Base-by-base conservation (phyloP, 2,329 filamentous ascomycete genomes). In the Sarocladium strictum region DNA sequence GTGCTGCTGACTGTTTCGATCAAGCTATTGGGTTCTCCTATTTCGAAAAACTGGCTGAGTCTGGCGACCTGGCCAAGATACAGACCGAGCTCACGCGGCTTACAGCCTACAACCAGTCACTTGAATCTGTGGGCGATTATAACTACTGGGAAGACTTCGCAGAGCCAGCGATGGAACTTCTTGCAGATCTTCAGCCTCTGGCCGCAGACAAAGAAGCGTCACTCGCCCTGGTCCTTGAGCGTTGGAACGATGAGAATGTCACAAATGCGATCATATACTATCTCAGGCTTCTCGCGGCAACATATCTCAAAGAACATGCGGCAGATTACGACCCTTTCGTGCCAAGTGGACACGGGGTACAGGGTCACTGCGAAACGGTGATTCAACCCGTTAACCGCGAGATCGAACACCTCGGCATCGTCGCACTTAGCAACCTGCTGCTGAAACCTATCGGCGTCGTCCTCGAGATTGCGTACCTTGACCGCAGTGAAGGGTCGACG, bases 1-100 rank as follows among this genome's bases (percentile, higher is more conserved):
- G n/a, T n/a, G 19, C 11, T 47, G 17, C 40, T 43, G 21, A 43
- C 40, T 9, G 7, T 17, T 7, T 43, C 23, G 17, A 4, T 7
- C 12, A 68, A 97, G 94, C 93, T 53, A 88, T 96, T 66, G 91
- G 86, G 23, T 99, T 96, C 70, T 86, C 85, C 60, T 97, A 97
- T 70, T 96, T 95, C 66, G 94, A 99, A 71, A 86, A 84, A 45
- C 78, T 97, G 54, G 77, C 93, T 62, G 81, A 83, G 59, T 74
- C 80, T 47, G 84, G 83, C 61, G 84, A 90, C 66, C 74, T 75
- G 55, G 73, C 75, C 58, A 82, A 84, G 61, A 76, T 95, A 56
- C 77, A 85, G 33, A 79, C 79, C 60, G 93, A 97, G 70, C 75
- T 84, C 55, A 77, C 79, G 23, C 86, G 93, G 33, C 77, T 97